These are phyloP conservation scores for Mimosa pudica DNA, from an alignment of 306 rosid species.

Conservation along the genomic window DNA sequence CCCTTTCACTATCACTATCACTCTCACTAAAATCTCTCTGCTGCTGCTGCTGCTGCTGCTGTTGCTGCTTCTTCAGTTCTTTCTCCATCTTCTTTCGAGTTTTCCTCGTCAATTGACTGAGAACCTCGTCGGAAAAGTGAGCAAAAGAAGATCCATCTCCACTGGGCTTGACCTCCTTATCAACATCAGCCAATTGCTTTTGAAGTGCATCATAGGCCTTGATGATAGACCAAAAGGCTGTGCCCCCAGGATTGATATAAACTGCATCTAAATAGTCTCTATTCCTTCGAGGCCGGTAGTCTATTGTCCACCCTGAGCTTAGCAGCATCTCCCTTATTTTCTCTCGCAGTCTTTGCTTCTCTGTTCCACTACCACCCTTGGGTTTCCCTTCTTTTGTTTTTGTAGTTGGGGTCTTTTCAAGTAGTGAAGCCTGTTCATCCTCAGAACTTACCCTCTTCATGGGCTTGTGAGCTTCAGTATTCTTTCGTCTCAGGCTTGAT, in stretches of 20 bases:
- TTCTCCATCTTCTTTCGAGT: conserved; percentile 85
- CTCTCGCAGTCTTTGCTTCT: conserved; percentile 89
- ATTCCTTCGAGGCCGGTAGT: conserved; percentile 90
- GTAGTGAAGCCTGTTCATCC: conserved; percentile 53
- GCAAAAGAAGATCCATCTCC: conserved; percentile 55
- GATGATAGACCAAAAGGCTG: conserved; percentile 93
- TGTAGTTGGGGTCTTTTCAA: conserved; percentile 50
- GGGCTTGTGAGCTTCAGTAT: conserved; percentile 43
- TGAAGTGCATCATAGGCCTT: conserved; percentile 91
- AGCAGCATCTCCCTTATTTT: conserved; percentile 76
- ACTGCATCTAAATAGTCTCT: conserved; percentile 94
- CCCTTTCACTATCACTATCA: conserved; percentile 60
- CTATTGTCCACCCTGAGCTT: conserved; percentile 79
- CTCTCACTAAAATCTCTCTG: conserved; percentile 53
- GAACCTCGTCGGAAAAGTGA: conserved; percentile 73
- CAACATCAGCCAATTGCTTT: conserved; percentile 70
- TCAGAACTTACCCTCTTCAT: conserved; percentile 49
- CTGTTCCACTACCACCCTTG: conserved; percentile 86
- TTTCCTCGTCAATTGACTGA: conserved; percentile 86
- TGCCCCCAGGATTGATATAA: conserved; percentile 78
- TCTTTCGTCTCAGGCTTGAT: conserved; percentile 49
- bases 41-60: conserved; percentile 12
- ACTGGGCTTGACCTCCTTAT: conserved; percentile 46
- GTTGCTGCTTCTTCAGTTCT: conserved; percentile 61
- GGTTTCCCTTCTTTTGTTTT: conserved; percentile 64